Evolutionary conservation across 768 basidiomycete species (phyloP), one percentile per base, ranked within the genome.

Genomic region (Melanogaster broomeanus): DNA sequence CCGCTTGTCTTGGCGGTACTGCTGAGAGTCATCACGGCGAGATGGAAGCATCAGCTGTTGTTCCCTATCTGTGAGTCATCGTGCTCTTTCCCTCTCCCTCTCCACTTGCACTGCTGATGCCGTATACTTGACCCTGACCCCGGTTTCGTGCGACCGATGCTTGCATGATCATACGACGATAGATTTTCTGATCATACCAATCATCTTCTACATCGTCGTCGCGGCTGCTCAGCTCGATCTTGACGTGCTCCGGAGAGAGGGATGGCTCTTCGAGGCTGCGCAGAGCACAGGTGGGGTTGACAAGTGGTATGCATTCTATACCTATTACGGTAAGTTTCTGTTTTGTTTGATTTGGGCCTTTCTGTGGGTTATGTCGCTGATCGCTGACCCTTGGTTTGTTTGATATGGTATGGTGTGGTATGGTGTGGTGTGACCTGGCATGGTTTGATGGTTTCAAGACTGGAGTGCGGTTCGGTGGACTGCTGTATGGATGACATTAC

Each of bases 261-360:
- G 95, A 0, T 98, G 94, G 94, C 66, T 99, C 24, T 98, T 98
- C 59, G 87, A 96, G 62, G 51, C 58, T 38, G 35, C 74, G 68
- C 61, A 74, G 61, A 52, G 71, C 67, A 42, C 62, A 71, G 48
- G 57, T 12, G 51, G 55, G 5, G 63, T 62, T 12, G 60, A 73
- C 10, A 68, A 64, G 5, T 97, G 93, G 94, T 97, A 90, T 71
- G 82, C 82, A 43, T 96, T 92, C 68, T 95, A 93, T 63, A 78
- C 81, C 0, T 85, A 88, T 56, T 88, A 80, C 55, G 83, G 94
- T 94, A 37, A 33, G 77, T 64, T n/a, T 27, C 18, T n/a, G 31
- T 52, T 34, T 44, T 31, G 34, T 18, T 40, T 3, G 30, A 12
- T 15, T 31, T 2, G 30, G 9, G 31, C 15, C 12, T 5, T 4